Conservation (phyloP, 345 rosid species). For the Brassica incana region DNA sequence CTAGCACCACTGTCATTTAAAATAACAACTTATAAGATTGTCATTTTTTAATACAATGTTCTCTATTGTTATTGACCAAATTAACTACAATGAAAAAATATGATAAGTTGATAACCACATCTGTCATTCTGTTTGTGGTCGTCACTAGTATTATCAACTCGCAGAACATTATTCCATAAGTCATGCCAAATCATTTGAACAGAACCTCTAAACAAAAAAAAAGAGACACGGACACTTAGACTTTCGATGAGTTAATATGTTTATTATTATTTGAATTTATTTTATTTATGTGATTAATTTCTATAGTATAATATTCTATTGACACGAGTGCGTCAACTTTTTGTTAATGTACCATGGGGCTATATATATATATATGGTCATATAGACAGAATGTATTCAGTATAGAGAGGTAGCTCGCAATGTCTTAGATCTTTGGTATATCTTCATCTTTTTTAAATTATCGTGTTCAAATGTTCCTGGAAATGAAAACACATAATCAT, state of each 20-base stretch:
- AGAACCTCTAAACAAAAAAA: not conserved
- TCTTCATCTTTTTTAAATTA: not conserved
- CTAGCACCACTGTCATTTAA: not conserved
- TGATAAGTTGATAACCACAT: not conserved
- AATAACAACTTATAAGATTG: not conserved
- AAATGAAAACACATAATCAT: conserved; percentile 1
- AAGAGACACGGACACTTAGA: not conserved
- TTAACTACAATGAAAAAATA: not conserved
- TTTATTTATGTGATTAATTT: not conserved
- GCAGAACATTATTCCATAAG: not conserved
- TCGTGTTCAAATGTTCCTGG: not conserved
- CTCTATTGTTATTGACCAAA: not conserved
- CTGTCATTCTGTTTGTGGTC: not conserved
- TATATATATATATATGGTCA: conserved; percentile 15
- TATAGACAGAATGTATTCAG: not conserved
- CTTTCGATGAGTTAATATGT: not conserved
- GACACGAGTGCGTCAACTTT: not conserved
- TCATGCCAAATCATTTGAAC: not conserved
- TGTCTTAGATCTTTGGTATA: conserved; percentile 5
- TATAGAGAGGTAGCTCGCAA: conserved; percentile 6
- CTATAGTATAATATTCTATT: not conserved
- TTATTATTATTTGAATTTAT: not conserved
- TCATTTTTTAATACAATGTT: not conserved
- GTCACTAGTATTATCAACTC: not conserved
- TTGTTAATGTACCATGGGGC: not conserved